Evolutionary conservation across 148 eudicot species (phyloP).

Genomic region (Polygonum maritimum): DNA sequence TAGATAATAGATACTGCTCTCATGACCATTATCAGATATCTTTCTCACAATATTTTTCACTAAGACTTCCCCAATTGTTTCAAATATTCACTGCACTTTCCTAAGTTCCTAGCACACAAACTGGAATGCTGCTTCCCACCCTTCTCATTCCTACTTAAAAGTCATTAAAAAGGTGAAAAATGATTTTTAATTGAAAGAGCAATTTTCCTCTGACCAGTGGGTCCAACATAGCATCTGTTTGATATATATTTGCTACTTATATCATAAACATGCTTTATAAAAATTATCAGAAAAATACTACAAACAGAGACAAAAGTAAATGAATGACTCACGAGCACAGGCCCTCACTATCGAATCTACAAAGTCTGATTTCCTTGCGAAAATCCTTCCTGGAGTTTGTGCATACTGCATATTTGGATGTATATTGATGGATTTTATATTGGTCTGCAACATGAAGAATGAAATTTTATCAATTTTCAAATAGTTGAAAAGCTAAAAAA

Average conservation of each 20-base stretch:
- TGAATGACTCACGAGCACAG: slow-evolving; percentile 65
- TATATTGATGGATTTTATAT: slow-evolving; percentile 53
- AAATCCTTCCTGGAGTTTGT: slow-evolving; percentile 54
- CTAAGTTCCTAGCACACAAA: neutral
- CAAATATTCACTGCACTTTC: neutral
- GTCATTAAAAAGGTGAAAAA: neutral
- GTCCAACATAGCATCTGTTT: neutral
- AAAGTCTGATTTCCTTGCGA: slow-evolving; percentile 55
- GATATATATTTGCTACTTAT: too few relatives aligned
- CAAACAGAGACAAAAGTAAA: slow-evolving; percentile 1
- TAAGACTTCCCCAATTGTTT: neutral
- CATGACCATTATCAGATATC: neutral
- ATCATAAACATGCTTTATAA: neutral
- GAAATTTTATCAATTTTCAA: neutral
- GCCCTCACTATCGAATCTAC: slow-evolving; percentile 65
- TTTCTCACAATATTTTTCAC: neutral
- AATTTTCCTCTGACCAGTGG: neutral
- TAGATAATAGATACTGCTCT: neutral
- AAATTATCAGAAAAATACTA: neutral
- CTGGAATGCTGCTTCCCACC: neutral
- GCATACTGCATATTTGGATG: slow-evolving; percentile 62
- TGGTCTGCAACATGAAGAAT: slow-evolving; percentile 32
- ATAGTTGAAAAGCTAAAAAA: neutral
- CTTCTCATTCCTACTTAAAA: neutral
- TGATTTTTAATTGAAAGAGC: neutral